Evolutionary conservation across 2,329 filamentous ascomycete genomes (phyloP).

Genomic region (Tolypocladium album): DNA sequence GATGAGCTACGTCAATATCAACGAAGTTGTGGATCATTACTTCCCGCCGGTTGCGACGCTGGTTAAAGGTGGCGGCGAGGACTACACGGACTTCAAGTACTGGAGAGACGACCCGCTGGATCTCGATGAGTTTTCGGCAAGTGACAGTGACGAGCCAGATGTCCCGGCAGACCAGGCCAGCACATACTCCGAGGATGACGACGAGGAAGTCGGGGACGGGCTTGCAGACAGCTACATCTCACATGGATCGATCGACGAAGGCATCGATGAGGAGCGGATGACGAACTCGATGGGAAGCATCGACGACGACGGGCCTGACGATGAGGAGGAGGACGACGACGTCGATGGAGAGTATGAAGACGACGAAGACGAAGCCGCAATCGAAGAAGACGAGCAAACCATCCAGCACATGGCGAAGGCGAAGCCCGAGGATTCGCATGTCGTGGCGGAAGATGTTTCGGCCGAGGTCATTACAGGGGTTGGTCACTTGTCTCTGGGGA

Average conservation of each 20-base stretch:
- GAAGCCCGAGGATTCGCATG: conserved; percentile 5
- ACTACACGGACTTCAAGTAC: conserved; percentile 95
- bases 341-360: conserved; percentile 14
- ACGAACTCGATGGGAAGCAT: conserved; percentile 29
- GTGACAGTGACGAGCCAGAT: conserved; percentile 53
- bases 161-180: conserved; percentile 32
- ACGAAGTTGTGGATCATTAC: conserved; percentile 95
- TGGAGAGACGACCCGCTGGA: conserved; percentile 83
- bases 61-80: conserved; percentile 80
- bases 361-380: conserved; percentile 10
- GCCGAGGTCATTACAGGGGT: conserved; percentile 52
- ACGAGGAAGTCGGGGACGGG: conserved; percentile 27
- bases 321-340: conserved; percentile 34
- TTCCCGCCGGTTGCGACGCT: conserved; percentile 86
- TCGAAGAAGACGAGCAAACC: conserved; percentile 7
- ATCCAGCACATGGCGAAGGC: conserved; percentile 6
- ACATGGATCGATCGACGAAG: conserved; percentile 34
- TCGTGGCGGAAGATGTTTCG: conserved; percentile 31
- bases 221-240: conserved; percentile 48
- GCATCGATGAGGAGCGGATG: conserved; percentile 24
- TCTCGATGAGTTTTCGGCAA: conserved; percentile 79
- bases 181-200: conserved; percentile 32
- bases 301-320: conserved; percentile 22
- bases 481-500: conserved; percentile 38
- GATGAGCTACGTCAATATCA: conserved; percentile 94